Evolutionary conservation across 164 flowering plant species (phyloP), one percentile per base, ranked within the genome.

Genomic region (Chimonanthus praecox): DNA sequence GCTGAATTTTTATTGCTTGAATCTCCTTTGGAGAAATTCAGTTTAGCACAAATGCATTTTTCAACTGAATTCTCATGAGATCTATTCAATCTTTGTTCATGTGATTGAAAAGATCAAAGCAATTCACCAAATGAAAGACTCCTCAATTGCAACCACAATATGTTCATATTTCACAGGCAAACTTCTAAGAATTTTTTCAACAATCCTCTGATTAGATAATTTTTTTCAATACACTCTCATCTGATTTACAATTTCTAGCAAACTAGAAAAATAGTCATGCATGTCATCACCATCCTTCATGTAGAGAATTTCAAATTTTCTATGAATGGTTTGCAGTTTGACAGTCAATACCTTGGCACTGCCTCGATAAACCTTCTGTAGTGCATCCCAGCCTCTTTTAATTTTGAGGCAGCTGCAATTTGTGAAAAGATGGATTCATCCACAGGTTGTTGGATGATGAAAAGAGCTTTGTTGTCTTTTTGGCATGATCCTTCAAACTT

Each of bases 91-190:
- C 68, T 7, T 7, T 64, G 13, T 8, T 64, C 67, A 64, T 64
- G 67, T 7, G 67, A 64, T 10, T 9, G 47, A 7, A 64, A 16
- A 33, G 67, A 64, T 33, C 67, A 47, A 3, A 9, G 8, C 20
- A 64, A 64, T 43, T 44, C 67, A 33, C 15, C 45, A 21, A 64
- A 6, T 5, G 47, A 2, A 10, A 33, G 43, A 47, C 18, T 66
- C 58, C 48, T 47, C 71, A 10, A 68, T 68, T 47, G 71, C 71
- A 68, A 7, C 71, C 44, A 47, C 71, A 68, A 68, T 58, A 48
- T 68, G 54, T 18, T 68, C 71, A 10, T 10, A 68, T 47, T 48
- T 47, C 51, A 18, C 21, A 13, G 51, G 51, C 51, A 68, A 49
- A 49, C 13, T 20, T 13, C 58, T 0, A 54, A 68, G 15, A 48